Evolutionary conservation across 1,284 basidiomycete genomes (phyloP).

Genomic region (Malassezia brasiliensis): DNA sequence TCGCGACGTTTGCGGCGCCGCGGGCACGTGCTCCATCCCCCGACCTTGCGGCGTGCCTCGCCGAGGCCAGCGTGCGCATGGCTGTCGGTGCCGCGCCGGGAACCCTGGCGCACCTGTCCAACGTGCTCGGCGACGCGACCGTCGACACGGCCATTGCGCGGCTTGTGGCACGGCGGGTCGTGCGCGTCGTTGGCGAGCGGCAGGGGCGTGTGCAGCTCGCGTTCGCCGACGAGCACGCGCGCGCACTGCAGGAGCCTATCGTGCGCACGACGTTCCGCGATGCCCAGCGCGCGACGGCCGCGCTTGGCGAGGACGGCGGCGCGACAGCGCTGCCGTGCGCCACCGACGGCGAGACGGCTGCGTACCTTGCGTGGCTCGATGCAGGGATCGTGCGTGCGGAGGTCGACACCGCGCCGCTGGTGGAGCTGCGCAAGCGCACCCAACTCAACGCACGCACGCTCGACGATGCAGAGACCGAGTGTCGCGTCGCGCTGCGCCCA

Average conservation of each 20-base stretch:
- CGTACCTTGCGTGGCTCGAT: conserved; percentile 11
- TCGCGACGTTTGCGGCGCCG: background rate
- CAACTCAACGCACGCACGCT: conserved; percentile 18
- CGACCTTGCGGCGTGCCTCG: background rate
- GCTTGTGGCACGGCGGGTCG: conserved; percentile 15
- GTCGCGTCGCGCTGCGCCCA: background rate
- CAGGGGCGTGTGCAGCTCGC: background rate
- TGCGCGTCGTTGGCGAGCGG: conserved; percentile 1
- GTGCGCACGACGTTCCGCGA: background rate
- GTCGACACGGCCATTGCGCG: conserved; percentile 24
- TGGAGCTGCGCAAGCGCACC: conserved; percentile 11
- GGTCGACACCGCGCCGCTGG: conserved; percentile 7
- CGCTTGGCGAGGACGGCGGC: background rate
- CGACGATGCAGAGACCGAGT: conserved; percentile 19
- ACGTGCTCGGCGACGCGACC: conserved; percentile 13
- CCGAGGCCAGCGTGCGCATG: background rate
- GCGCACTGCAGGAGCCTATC: background rate
- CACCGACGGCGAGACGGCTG: conserved; percentile 16
- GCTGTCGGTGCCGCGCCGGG: conserved; percentile 11
- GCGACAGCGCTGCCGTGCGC: conserved; percentile 5
- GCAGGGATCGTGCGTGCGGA: background rate
- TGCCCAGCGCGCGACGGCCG: background rate
- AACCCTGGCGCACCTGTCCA: conserved; percentile 19
- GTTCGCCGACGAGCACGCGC: conserved; percentile 13
- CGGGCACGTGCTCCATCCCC: conserved; percentile 1